Conservation (phyloP, 2,329 filamentous ascomycete genomes). For the Pestalotiopsis sp. region DNA sequence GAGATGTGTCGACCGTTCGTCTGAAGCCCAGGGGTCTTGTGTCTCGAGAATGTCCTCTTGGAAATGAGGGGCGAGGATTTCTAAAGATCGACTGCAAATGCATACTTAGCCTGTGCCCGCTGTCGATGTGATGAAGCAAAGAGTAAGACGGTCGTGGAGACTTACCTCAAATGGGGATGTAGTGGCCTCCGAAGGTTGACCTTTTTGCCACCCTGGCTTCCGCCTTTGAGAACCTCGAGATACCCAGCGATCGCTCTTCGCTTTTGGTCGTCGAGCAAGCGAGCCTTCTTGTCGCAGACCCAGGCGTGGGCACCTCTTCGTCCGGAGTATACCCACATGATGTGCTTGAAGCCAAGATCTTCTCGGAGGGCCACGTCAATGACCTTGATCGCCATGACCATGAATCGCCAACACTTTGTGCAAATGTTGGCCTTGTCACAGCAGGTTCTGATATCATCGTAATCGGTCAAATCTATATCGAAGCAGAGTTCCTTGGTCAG, state of each 20-base stretch:
- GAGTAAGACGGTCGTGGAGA: background rate
- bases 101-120: background rate
- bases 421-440: constrained; percentile 95
- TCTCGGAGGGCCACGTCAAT: constrained; percentile 85
- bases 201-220: constrained; percentile 82
- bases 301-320: constrained; percentile 96
- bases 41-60: constrained; percentile 77
- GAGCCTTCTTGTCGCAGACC: constrained; percentile 90
- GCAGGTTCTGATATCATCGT: constrained; percentile 95
- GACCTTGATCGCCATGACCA: constrained; percentile 96
- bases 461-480: constrained; percentile 99
- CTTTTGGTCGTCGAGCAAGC: constrained; percentile 83
- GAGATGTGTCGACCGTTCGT: constrained; percentile 74
- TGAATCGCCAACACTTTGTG: constrained; percentile 92
- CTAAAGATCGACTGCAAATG: constrained; percentile 72
- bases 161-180: constrained; percentile 82
- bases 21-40: constrained; percentile 82
- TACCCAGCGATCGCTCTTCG: constrained; percentile 86
- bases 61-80: constrained; percentile 84
- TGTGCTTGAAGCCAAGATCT: constrained; percentile 95
- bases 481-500: constrained; percentile 94
- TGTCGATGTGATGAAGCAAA: background rate
- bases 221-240: constrained; percentile 86
- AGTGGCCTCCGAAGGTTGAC: constrained; percentile 83
- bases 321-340: constrained; percentile 98